Evolutionary conservation across 768 basidiomycete genomes (phyloP).

Genomic region (Cubamyces sp.): DNA sequence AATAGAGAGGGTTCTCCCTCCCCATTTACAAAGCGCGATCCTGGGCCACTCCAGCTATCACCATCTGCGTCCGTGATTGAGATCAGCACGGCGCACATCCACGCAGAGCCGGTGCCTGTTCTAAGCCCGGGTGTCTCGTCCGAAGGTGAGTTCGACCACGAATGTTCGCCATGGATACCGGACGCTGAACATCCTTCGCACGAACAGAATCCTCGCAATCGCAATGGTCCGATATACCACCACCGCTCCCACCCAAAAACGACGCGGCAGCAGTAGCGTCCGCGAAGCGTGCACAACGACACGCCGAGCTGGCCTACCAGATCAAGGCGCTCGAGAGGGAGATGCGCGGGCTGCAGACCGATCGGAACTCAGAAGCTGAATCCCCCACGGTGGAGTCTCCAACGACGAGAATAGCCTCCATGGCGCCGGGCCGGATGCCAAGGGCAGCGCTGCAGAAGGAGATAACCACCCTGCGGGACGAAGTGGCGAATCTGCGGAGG

Average conservation of each 20-base stretch:
- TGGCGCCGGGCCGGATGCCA: neutral
- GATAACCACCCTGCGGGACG: conserved; percentile 1
- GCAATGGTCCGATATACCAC: neutral
- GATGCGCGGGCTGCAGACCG: conserved; percentile 1
- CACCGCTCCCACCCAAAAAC: neutral
- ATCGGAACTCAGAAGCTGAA: neutral
- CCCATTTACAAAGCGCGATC: neutral
- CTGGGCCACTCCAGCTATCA: neutral
- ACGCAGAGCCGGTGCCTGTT: too few relatives aligned
- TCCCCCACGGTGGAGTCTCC: too few relatives aligned
- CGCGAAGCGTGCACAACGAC: conserved; percentile 1
- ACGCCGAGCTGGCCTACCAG: conserved; percentile 10
- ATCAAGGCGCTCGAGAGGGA: conserved; percentile 6
- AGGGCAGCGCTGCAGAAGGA: neutral
- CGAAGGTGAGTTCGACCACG: too few relatives aligned
- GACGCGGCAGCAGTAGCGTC: neutral
- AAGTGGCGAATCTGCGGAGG: conserved; percentile 5
- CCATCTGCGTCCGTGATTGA: too few relatives aligned
- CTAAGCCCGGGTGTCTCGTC: too few relatives aligned
- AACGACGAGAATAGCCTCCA: neutral
- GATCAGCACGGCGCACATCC: too few relatives aligned
- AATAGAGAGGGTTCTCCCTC: neutral
- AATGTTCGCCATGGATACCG: too few relatives aligned
- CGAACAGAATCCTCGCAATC: neutral
- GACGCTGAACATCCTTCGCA: neutral